phyloP scores from a whole-genome alignment of 1,139 yeast species.

The Debaryomyces coudertii region DNA sequence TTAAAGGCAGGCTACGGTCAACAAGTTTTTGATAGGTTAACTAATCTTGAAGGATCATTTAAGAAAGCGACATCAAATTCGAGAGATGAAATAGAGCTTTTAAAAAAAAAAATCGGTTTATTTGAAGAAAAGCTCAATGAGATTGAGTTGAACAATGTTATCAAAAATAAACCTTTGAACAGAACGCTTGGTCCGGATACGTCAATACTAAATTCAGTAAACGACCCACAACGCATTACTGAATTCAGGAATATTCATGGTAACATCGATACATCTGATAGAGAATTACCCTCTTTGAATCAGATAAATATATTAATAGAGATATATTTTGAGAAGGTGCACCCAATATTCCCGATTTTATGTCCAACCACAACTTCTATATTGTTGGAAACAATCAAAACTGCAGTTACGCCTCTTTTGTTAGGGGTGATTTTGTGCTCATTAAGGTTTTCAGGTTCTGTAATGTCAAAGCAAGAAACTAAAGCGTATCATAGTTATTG shows the following conservation, averaged over 20 bases:
- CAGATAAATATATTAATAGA: background rate
- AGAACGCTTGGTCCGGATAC: background rate
- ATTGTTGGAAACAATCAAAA: background rate
- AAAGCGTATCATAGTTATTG: conserved; percentile 9
- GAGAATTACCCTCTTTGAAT: background rate
- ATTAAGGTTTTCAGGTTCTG: background rate
- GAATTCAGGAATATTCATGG: background rate
- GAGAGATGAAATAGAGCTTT: conserved; percentile 9
- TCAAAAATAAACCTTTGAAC: background rate
- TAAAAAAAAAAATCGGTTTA: background rate
- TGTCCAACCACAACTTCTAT: background rate
- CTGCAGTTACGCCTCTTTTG: background rate
- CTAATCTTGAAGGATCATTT: background rate
- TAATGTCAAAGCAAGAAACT: background rate
- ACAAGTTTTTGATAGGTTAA: conserved; percentile 24
- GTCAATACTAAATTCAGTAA: background rate
- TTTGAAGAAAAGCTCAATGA: background rate
- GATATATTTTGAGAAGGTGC: background rate
- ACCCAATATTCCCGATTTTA: background rate
- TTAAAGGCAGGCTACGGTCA: conserved; percentile 34
- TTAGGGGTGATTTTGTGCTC: background rate
- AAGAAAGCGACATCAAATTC: background rate
- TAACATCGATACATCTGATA: background rate
- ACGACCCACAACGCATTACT: no score
- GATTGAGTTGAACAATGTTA: background rate